Percentiles rank a stretch among this genome's conserved stretches.
Conservation (phyloP, 2,329 filamentous ascomycete species). For the Colletotrichum melonis region DNA sequence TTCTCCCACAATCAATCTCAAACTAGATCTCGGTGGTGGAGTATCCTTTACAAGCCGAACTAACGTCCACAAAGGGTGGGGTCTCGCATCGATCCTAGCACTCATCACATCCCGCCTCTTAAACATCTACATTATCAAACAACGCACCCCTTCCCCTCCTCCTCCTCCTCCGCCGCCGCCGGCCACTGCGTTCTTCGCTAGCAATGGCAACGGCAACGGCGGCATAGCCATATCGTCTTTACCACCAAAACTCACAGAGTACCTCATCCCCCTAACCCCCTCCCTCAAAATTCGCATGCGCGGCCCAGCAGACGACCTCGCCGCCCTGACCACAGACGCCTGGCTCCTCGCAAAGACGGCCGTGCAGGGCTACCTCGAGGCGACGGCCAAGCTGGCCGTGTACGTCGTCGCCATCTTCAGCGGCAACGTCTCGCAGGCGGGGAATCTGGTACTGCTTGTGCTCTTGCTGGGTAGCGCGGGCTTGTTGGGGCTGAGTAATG, state of each 20-base stretch:
- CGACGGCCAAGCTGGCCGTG: constrained; percentile 66
- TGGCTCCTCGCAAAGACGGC: constrained; percentile 66
- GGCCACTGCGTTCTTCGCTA: background rate
- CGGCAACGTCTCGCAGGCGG: constrained; percentile 65
- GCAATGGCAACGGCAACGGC: background rate
- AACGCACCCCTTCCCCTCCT: constrained; percentile 48
- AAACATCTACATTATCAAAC: constrained; percentile 68
- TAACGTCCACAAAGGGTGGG: constrained; percentile 53
- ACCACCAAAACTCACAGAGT: constrained; percentile 50
- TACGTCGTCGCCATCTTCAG: constrained; percentile 67
- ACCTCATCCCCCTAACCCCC: constrained; percentile 63
- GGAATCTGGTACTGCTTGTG: constrained; percentile 61
- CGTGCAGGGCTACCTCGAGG: constrained; percentile 63
- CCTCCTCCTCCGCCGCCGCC: background rate
- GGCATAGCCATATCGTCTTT: constrained; percentile 20
- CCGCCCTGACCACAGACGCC: constrained; percentile 66
- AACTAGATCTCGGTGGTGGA: background rate
- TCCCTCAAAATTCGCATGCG: constrained; percentile 64
- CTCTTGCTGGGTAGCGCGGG: constrained; percentile 65
- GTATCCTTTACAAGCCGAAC: background rate
- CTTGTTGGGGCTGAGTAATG: constrained; percentile 65
- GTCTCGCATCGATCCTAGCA: constrained; percentile 56
- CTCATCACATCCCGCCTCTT: constrained; percentile 66
- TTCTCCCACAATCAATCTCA: background rate
- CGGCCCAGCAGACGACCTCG: constrained; percentile 66